Base-by-base conservation (phyloP, 148 eudicot species). In the Talinum fruticosum region DNA sequence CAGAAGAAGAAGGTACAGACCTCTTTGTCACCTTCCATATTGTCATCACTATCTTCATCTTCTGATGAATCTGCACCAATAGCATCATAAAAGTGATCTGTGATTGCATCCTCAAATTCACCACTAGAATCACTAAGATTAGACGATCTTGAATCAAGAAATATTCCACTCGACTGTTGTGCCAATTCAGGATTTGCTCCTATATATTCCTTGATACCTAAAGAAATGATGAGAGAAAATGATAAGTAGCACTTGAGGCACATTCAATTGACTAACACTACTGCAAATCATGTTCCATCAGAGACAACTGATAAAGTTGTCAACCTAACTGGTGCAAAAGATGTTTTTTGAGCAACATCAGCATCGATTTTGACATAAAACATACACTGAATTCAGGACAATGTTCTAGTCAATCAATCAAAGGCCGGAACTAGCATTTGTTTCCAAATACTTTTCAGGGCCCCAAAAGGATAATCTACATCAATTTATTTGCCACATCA, bases 71-170 rank as follows among this genome's bases (percentile, higher is more conserved):
- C 94, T 59, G 84, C 79, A 70, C 85, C 83, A 83, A 90, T 84
- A 61, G 96, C 97, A 87, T 92, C 98, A 82, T 94, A 90, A 80
- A 92, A 94, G 79, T 92, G 90, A 67, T 94, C 98, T 65, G 84
- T 86, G 49, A n/a, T 79, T 76, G 78, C 72, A 72, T 87, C 90
- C 26, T 90, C 92, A 81, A 79, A 69, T 49, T 90, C 93, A 76
- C 83, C 76, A 78, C 65, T 80, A 23, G 93, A 82, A 69, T 77
- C 79, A 76, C 89, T 85, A 75, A 62, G 57, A 79, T 83, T 83
- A 53, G 87, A 85, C 70, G 81, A 67, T 81, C 86, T 87, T 66
- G 93, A 85, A 30, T 76, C 82, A 26, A 88, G 65, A 75, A 83
- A 67, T 66, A 85, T 75, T 38, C 87, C 80, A 8, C 79, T 66